A percentile compares a stretch with the other conserved stretches of the same genome.
Evolutionary conservation across 2,329 filamentous ascomycete species (phyloP).

Genomic region (Nemania sp.): DNA sequence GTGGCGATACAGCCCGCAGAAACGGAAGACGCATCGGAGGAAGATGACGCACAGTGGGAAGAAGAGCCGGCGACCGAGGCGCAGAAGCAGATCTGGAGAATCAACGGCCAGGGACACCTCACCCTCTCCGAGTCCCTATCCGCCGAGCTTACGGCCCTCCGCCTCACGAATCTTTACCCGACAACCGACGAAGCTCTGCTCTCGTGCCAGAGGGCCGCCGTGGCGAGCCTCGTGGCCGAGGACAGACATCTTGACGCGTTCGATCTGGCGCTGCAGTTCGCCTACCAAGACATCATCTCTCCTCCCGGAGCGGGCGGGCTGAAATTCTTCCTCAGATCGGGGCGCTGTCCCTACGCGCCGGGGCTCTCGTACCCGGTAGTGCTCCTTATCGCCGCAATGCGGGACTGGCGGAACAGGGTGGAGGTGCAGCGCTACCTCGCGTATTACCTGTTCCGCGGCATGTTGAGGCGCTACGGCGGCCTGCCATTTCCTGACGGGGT

Average conservation of each 20-base stretch:
- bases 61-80: too few species aligned
- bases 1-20: too few species aligned
- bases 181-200: background rate
- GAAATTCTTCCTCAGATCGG: background rate
- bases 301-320: background rate
- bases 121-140: background rate
- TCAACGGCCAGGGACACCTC: background rate
- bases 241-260: background rate
- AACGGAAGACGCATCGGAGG: too few species aligned
- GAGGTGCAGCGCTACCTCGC: background rate
- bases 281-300: background rate
- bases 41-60: too few species aligned
- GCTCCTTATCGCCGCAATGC: background rate
- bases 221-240: background rate
- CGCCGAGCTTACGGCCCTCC: background rate
- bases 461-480: slow-evolving; percentile 6
- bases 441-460: slow-evolving; percentile 8
- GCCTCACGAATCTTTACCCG: background rate
- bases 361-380: background rate
- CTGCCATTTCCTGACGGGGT: slow-evolving; percentile 9
- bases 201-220: background rate
- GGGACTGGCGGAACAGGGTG: background rate
- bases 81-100: background rate
- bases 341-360: background rate
- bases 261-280: background rate